Evolutionary conservation across 495 filamentous ascomycete genomes (phyloP).

Genomic region (Aspergillus nanangensis): DNA sequence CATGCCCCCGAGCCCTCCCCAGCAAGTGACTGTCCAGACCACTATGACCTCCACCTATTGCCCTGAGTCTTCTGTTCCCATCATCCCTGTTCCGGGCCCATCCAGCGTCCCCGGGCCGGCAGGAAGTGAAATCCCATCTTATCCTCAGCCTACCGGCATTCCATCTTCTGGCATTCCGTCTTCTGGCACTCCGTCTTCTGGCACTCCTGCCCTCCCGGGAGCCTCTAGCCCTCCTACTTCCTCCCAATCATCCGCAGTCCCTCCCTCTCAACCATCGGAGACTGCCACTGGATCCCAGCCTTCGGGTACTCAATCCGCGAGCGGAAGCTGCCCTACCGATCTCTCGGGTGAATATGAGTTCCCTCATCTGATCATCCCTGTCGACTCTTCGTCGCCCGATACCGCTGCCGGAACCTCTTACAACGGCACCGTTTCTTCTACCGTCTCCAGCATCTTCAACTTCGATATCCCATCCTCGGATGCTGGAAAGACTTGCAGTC

Average conservation of each 20-base stretch:
- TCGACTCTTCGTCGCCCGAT: slow-evolving; percentile 53
- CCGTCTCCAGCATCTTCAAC: slow-evolving; percentile 60
- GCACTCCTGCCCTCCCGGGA: slow-evolving; percentile 6
- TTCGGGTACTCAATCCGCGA: slow-evolving; percentile 13
- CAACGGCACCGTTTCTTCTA: slow-evolving; percentile 50
- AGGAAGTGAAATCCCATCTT: too few relatives aligned
- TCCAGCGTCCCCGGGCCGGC: too few relatives aligned
- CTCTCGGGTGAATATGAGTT: slow-evolving; percentile 51
- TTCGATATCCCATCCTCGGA: slow-evolving; percentile 58
- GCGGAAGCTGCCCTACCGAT: slow-evolving; percentile 43
- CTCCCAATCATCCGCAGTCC: background rate
- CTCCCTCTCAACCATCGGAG: slow-evolving; percentile 7
- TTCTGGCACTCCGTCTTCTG: background rate
- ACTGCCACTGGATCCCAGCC: slow-evolving; percentile 7
- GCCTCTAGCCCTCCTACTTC: slow-evolving; percentile 1
- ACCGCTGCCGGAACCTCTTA: slow-evolving; percentile 46
- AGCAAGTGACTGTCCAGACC: slow-evolving; percentile 9
- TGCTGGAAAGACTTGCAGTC: slow-evolving; percentile 55
- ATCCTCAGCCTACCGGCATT: background rate
- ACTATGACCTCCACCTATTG: slow-evolving; percentile 24
- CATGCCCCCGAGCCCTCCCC: background rate
- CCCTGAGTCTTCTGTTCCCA: background rate
- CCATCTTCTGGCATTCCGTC: slow-evolving; percentile 2
- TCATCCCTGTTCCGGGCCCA: slow-evolving; percentile 1
- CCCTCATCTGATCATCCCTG: slow-evolving; percentile 64